A percentile compares a stretch with the other conserved stretches of the same genome.
phyloP scores from a whole-genome alignment of 805 yeast genomes.

The Candida odintsovae region DNA sequence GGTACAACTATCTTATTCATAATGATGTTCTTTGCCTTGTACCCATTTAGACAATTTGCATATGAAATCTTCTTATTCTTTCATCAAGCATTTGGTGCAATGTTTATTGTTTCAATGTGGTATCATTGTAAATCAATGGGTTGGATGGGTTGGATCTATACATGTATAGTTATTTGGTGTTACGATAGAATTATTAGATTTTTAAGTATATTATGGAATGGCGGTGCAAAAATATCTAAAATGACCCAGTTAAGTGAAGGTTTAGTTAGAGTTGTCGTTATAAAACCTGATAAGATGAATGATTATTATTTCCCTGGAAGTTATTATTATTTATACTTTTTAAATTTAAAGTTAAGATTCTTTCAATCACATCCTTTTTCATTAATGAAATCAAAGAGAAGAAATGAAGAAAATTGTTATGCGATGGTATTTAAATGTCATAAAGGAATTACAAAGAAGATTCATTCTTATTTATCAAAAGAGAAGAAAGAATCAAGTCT shows the following conservation, averaged over 20 bases:
- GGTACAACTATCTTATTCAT: constrained; percentile 40
- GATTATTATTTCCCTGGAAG: constrained; percentile 42
- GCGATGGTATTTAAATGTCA: constrained; percentile 43
- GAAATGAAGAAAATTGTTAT: constrained; percentile 24
- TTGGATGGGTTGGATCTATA: constrained; percentile 47
- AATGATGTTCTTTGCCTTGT: constrained; percentile 43
- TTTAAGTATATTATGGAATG: constrained; percentile 50
- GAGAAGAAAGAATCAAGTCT: constrained; percentile 26
- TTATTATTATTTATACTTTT: constrained; percentile 50
- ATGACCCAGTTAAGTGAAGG: constrained; percentile 23
- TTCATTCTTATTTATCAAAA: constrained; percentile 29
- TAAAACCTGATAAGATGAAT: constrained; percentile 41
- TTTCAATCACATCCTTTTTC: constrained; percentile 72
- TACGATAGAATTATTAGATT: constrained; percentile 58
- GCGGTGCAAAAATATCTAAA: constrained; percentile 48
- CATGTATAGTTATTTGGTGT: constrained; percentile 62
- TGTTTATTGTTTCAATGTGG: constrained; percentile 52
- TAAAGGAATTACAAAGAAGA: constrained; percentile 47
- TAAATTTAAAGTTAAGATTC: constrained; percentile 36
- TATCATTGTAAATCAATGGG: constrained; percentile 49
- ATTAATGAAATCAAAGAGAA: constrained; percentile 35
- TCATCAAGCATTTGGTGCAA: constrained; percentile 52
- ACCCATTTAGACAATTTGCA: constrained; percentile 41
- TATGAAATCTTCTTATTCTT: constrained; percentile 58
- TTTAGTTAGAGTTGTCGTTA: constrained; percentile 35